These are phyloP conservation scores for Fusarium goolgardi DNA, from an alignment of 2,329 filamentous ascomycete species.

Conservation along the genomic window DNA sequence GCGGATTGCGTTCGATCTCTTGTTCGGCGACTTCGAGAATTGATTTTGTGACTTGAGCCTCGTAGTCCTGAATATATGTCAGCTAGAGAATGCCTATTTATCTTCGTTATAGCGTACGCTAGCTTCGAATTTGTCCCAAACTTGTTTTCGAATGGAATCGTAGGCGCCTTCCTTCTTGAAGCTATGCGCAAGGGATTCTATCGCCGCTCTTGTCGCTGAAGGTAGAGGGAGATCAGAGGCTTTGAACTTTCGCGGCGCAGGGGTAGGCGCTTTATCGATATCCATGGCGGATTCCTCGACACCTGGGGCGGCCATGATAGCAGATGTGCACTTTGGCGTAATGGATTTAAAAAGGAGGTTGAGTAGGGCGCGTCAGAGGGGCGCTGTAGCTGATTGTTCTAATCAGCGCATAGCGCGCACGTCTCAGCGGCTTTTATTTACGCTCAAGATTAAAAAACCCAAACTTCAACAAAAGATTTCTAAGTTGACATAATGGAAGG, in stretches of 20 bases:
- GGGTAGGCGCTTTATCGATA: conserved; percentile 23
- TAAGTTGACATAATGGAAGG: conserved; percentile 12
- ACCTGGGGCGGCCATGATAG: conserved; percentile 40
- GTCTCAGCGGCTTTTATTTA: background rate
- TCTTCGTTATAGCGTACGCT: conserved; percentile 62
- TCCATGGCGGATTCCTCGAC: conserved; percentile 40
- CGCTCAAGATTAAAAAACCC: background rate
- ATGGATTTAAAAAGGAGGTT: conserved; percentile 25
- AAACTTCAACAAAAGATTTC: conserved; percentile 5
- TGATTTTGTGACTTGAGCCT: conserved; percentile 72
- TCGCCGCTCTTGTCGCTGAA: conserved; percentile 76
- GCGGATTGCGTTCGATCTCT: conserved; percentile 80
- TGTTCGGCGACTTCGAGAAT: conserved; percentile 77
- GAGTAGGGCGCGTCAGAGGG: conserved; percentile 12
- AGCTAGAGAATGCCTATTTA: conserved; percentile 38
- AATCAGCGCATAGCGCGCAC: conserved; percentile 36
- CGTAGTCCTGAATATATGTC: conserved; percentile 68
- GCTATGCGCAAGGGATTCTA: conserved; percentile 79
- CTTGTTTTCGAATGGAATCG: conserved; percentile 79
- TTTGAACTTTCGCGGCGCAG: conserved; percentile 67
- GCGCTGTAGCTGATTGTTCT: conserved; percentile 24
- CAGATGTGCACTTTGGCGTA: conserved; percentile 11
- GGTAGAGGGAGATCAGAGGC: conserved; percentile 80
- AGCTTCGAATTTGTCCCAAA: conserved; percentile 79
- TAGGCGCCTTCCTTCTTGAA: conserved; percentile 91